Evolutionary conservation across 257 asterid genomes (phyloP).

Genomic region (Ilex asprella): DNA sequence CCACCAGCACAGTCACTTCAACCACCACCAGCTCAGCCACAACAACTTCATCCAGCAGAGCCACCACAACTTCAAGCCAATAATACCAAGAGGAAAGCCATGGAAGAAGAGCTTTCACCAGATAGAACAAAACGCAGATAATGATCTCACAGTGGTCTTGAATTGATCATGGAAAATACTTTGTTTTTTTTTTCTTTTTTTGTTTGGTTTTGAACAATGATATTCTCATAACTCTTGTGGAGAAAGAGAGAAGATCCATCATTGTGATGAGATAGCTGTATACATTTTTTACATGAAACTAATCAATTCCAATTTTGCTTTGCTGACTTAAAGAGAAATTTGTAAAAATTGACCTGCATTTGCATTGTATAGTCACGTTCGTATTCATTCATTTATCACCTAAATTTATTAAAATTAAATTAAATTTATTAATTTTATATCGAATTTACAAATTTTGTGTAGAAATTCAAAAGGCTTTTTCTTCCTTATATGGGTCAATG

Average conservation of each 20-base stretch:
- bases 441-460: no score
- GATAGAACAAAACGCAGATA: constrained; percentile 62
- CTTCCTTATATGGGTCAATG: no score
- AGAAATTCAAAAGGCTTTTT: no score
- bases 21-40: constrained; percentile 20
- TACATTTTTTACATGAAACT: constrained; percentile 16
- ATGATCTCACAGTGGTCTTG: constrained; percentile 39
- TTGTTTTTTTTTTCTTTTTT: neutral
- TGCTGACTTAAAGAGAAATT: constrained; percentile 5
- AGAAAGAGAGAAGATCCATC: constrained; percentile 17
- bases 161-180: constrained; percentile 19
- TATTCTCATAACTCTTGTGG: constrained; percentile 13
- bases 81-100: constrained; percentile 48
- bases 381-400: no score
- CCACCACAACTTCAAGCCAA: constrained; percentile 13
- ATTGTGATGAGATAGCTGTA: constrained; percentile 11
- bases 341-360: no score
- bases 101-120: constrained; percentile 56
- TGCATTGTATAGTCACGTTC: no score
- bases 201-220: neutral
- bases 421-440: no score
- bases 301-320: constrained; percentile 20
- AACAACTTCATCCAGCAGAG: constrained; percentile 13
- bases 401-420: no score
- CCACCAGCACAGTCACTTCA: constrained; percentile 3